phyloP scores from a whole-genome alignment of 176 grass and related monocot genomes.

The Eremochloa ophiuroides region DNA sequence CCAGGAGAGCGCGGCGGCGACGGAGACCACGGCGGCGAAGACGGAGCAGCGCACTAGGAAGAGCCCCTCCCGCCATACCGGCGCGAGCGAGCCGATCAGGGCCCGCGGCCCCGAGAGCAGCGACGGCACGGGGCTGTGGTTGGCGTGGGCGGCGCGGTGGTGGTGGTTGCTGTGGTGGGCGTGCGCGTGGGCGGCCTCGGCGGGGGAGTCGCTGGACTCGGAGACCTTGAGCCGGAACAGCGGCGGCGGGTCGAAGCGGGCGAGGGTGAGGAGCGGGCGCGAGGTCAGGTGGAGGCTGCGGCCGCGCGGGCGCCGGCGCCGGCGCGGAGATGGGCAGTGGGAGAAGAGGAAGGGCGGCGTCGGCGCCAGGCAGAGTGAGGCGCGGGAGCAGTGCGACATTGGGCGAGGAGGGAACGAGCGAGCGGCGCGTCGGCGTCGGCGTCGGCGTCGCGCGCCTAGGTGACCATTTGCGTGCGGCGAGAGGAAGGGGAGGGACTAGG shows the following conservation, averaged over 20 bases:
- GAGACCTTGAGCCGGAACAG: constrained; percentile 33
- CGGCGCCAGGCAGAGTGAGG: constrained; percentile 52
- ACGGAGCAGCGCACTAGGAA: constrained; percentile 87
- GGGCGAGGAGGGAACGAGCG: not conserved
- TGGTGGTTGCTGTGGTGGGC: not conserved
- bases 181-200: not conserved
- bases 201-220: constrained; percentile 40
- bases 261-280: constrained; percentile 32
- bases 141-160: not conserved
- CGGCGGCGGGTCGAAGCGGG: constrained; percentile 29
- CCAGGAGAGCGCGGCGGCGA: constrained; percentile 74
- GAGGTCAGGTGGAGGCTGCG: not conserved
- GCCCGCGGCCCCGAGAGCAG: constrained; percentile 38
- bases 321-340: constrained; percentile 7
- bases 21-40: constrained; percentile 67
- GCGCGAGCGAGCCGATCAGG: constrained; percentile 55
- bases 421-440: constrained; percentile 25
- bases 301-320: constrained; percentile 13
- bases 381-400: constrained; percentile 55
- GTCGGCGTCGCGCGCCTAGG: constrained; percentile 36
- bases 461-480: constrained; percentile 53
- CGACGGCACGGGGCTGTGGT: not conserved
- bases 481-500: not conserved
- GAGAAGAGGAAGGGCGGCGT: constrained; percentile 22
- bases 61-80: constrained; percentile 83